phyloP scores from a whole-genome alignment of 352 stramenopile genomes.

The Phytophthora agathidicida region DNA sequence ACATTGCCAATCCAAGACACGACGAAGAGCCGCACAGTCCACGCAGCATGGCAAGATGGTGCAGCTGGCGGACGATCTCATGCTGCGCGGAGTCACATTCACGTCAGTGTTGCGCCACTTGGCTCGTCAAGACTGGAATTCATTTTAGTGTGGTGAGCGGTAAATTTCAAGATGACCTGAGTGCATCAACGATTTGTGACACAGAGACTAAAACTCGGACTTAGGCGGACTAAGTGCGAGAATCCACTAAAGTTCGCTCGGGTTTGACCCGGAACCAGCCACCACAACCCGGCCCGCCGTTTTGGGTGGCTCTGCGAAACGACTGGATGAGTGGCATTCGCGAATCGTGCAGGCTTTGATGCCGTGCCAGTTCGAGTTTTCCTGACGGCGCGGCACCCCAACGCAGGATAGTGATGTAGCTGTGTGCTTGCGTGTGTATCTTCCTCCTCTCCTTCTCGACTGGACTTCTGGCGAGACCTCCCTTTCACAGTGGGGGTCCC shows the following conservation, averaged over 20 bases:
- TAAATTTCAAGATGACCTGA: neutral
- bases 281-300: neutral
- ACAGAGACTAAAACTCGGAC: neutral
- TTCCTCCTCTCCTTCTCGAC: slow-evolving; percentile 40
- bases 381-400: neutral
- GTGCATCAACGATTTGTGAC: slow-evolving; percentile 24
- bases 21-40: slow-evolving; percentile 15
- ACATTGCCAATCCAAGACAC: neutral
- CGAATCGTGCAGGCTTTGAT: neutral
- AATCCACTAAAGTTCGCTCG: neutral
- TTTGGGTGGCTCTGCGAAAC: slow-evolving; percentile 32
- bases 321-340: slow-evolving; percentile 21
- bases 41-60: neutral
- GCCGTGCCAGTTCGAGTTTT: slow-evolving; percentile 26
- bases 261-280: neutral
- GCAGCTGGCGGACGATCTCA: slow-evolving; percentile 19
- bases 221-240: neutral
- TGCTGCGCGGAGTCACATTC: slow-evolving; percentile 16
- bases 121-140: neutral
- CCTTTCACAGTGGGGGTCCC: slow-evolving; percentile 89
- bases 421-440: neutral
- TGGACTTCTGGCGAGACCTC: slow-evolving; percentile 83
- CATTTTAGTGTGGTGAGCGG: slow-evolving; percentile 7
- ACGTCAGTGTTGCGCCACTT: too few species aligned
- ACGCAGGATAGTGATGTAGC: neutral